phyloP scores from a whole-genome alignment of 2,329 filamentous ascomycete genomes.

The Arthrinium puccinioides region DNA sequence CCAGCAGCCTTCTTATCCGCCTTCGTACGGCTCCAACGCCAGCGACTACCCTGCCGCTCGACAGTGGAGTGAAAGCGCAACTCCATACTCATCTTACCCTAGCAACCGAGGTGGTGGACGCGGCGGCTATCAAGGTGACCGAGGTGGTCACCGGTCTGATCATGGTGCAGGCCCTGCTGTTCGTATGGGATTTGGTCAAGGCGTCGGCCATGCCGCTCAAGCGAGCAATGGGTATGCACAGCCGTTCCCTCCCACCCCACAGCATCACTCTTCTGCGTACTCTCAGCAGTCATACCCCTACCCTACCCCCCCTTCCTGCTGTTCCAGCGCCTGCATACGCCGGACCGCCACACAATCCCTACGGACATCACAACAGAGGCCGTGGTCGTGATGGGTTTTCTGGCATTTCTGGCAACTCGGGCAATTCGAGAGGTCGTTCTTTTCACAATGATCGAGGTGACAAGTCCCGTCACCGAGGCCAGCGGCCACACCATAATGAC shows the following conservation, averaged over 20 bases:
- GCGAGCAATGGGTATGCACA: conserved; percentile 29
- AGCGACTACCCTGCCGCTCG: conserved; percentile 30
- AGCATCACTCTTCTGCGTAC: conserved; percentile 25
- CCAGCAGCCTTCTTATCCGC: conserved; percentile 26
- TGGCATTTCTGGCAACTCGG: no score
- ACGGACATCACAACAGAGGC: conserved; percentile 25
- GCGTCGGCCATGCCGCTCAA: conserved; percentile 19
- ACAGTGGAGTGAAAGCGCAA: conserved; percentile 32
- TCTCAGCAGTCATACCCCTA: conserved; percentile 26
- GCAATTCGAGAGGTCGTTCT: conserved; percentile 26
- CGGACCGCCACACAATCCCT: conserved; percentile 13
- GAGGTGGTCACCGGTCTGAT: conserved; percentile 28
- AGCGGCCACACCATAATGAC: conserved; percentile 20
- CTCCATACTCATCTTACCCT: conserved; percentile 20
- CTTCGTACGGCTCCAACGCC: conserved; percentile 31
- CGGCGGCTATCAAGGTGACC: conserved; percentile 36
- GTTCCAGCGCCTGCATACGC: conserved; percentile 26
- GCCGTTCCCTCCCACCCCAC: conserved; percentile 32
- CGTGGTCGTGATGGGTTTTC: conserved; percentile 37
- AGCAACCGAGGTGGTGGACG: conserved; percentile 31
- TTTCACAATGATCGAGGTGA: conserved; percentile 31
- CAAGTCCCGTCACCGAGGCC: conserved; percentile 28
- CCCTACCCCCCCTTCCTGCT: conserved; percentile 28
- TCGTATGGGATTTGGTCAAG: conserved; percentile 24
- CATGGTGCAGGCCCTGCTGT: conserved; percentile 21